phyloP scores from a whole-genome alignment of 257 asterid genomes.

The Thymus quinquecostatus region DNA sequence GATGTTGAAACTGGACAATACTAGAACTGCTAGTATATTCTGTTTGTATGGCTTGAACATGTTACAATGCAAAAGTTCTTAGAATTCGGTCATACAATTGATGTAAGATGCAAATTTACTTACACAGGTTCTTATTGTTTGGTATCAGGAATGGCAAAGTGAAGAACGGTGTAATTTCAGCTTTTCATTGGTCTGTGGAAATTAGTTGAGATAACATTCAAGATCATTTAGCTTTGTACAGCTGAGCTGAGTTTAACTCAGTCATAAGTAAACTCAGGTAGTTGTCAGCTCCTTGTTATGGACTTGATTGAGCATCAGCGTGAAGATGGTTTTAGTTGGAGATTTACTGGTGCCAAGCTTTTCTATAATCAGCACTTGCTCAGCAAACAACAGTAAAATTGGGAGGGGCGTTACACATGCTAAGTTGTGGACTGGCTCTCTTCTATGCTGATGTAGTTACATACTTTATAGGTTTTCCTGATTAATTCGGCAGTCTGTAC shows the following conservation, averaged over 20 bases:
- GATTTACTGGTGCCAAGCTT: slow-evolving; percentile 28
- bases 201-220: slow-evolving; percentile 10
- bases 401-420: slow-evolving; percentile 27
- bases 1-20: slow-evolving; percentile 4
- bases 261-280: slow-evolving; percentile 11
- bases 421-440: slow-evolving; percentile 25
- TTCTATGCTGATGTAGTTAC: slow-evolving; percentile 29
- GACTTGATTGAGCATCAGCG: slow-evolving; percentile 32
- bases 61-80: slow-evolving; percentile 23
- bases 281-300: slow-evolving; percentile 26
- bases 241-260: slow-evolving; percentile 22
- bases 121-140: slow-evolving; percentile 21
- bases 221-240: slow-evolving; percentile 2
- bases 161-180: slow-evolving; percentile 24
- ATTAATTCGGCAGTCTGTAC: slow-evolving; percentile 10
- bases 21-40: slow-evolving; percentile 11
- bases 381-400: slow-evolving; percentile 8
- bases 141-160: slow-evolving; percentile 38
- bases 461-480: slow-evolving; percentile 34
- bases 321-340: slow-evolving; percentile 39
- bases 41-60: slow-evolving; percentile 18
- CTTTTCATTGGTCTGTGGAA: slow-evolving; percentile 13
- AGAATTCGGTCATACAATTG: slow-evolving; percentile 8
- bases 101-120: slow-evolving; percentile 18
- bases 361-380: slow-evolving; percentile 30